Conservation (phyloP, 352 stramenopile genomes). For the Pythium biforme region DNA sequence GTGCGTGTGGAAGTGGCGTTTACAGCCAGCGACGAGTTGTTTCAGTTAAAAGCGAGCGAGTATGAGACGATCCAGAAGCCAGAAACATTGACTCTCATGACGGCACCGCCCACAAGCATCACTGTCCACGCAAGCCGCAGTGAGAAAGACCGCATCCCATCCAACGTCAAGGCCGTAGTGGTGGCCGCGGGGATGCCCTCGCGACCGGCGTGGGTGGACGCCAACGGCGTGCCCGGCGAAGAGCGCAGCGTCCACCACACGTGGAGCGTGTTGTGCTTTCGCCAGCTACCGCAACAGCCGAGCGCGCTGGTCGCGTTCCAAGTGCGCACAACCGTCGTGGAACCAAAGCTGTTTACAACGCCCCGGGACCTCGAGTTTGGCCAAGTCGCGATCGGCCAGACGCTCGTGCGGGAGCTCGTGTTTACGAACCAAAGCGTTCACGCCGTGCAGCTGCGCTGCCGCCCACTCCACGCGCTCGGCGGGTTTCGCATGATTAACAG, state of each 20-base stretch:
- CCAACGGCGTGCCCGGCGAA: conserved; percentile 33
- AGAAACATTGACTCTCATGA: not conserved
- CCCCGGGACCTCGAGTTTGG: conserved; percentile 67
- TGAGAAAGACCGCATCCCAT: not conserved
- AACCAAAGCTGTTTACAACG: conserved; percentile 48
- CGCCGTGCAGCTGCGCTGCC: conserved; percentile 42
- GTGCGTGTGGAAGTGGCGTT: conserved; percentile 86
- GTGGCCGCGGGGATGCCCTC: not conserved
- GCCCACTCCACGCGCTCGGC: conserved; percentile 75
- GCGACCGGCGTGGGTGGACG: conserved; percentile 16
- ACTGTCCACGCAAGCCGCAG: conserved; percentile 4
- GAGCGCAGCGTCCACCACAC: conserved; percentile 70
- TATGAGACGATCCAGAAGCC: not conserved
- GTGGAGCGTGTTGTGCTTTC: conserved; percentile 79
- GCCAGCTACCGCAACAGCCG: too few species aligned
- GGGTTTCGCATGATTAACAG: conserved; percentile 82
- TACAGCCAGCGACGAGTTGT: conserved; percentile 43
- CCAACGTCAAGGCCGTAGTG: not conserved
- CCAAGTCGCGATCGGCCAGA: conserved; percentile 85
- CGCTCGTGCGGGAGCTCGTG: conserved; percentile 48
- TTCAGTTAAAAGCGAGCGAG: conserved; percentile 29
- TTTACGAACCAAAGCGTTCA: conserved; percentile 49
- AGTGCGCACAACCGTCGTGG: conserved; percentile 60
- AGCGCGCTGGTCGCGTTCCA: conserved; percentile 40
- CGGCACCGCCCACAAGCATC: conserved; percentile 17